A percentile compares a stretch with the other conserved stretches of the same genome.
Conservation (phyloP, 495 filamentous ascomycete genomes). For the Staphylotrichum tortipilum region DNA sequence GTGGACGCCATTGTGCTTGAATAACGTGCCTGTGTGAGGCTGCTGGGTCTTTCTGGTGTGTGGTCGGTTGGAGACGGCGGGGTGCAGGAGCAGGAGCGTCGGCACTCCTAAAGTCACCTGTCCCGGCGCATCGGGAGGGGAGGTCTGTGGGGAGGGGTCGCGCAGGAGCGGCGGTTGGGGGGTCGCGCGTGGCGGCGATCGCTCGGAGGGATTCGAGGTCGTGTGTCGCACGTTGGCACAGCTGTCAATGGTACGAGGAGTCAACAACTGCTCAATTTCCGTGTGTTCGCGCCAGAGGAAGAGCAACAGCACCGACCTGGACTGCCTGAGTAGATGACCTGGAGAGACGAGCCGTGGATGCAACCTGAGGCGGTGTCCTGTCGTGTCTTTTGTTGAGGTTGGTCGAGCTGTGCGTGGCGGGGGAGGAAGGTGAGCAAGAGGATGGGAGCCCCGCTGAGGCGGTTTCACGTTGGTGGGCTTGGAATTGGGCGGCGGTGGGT, state of each 20-base stretch:
- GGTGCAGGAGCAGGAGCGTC: conserved; percentile 13
- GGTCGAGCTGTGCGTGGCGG: background rate
- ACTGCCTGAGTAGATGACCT: too few relatives aligned
- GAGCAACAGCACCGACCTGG: background rate
- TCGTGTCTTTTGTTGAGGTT: background rate
- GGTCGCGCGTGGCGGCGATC: background rate
- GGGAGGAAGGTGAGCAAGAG: too few relatives aligned
- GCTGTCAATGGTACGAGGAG: too few relatives aligned
- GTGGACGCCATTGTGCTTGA: conserved; percentile 42
- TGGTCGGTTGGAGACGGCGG: too few relatives aligned
- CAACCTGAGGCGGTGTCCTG: background rate
- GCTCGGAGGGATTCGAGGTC: background rate
- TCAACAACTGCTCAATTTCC: background rate
- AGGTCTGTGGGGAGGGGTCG: background rate
- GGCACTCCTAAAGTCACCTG: conserved; percentile 13
- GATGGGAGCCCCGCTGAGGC: background rate
- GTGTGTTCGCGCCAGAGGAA: background rate
- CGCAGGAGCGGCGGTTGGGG: background rate
- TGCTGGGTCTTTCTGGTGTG: too few relatives aligned
- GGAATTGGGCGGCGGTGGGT: too few relatives aligned
- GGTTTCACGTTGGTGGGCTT: background rate
- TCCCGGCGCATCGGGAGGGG: conserved; percentile 13
- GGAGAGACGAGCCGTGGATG: background rate
- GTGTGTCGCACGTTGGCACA: background rate
- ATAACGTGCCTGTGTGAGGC: too few relatives aligned